A percentile compares a stretch with the other conserved stretches of the same genome.
phyloP scores from a whole-genome alignment of 495 filamentous ascomycete species.

The Cairneyella variabilis region DNA sequence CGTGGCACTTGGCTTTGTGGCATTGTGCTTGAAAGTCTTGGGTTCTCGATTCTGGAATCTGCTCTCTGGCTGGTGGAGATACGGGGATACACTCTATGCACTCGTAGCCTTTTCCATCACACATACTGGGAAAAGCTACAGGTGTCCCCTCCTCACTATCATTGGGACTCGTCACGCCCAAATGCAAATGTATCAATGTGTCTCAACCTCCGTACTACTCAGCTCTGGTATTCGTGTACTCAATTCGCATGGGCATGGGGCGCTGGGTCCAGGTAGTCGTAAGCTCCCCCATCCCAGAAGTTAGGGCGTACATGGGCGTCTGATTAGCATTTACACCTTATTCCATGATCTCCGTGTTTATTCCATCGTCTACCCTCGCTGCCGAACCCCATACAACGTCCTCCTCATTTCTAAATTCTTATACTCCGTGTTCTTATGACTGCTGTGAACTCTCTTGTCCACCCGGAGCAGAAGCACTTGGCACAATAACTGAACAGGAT shows the following conservation, averaged over 20 bases:
- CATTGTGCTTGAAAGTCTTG: neutral
- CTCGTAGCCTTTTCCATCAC: too few relatives aligned
- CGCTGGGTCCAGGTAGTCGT: neutral
- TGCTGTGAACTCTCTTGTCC: too few relatives aligned
- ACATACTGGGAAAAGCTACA: too few relatives aligned
- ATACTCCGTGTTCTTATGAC: too few relatives aligned
- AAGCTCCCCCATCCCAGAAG: neutral
- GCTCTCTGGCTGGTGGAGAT: neutral
- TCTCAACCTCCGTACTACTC: neutral
- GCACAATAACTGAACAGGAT: too few relatives aligned
- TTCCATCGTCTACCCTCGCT: too few relatives aligned
- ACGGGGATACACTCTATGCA: neutral
- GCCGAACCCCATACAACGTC: too few relatives aligned
- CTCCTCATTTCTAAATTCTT: too few relatives aligned
- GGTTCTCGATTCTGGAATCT: neutral
- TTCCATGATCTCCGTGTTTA: too few relatives aligned
- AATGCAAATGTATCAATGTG: neutral
- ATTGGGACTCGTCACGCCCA: neutral
- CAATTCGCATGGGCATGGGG: too few relatives aligned
- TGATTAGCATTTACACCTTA: neutral
- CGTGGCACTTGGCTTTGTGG: constrained; percentile 2
- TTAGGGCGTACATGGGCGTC: too few relatives aligned
- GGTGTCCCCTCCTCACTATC: neutral
- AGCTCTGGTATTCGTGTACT: neutral
- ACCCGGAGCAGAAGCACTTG: too few relatives aligned